Evolutionary conservation across 2,329 filamentous ascomycete genomes (phyloP).

Genomic region (Meredithiella fracta): DNA sequence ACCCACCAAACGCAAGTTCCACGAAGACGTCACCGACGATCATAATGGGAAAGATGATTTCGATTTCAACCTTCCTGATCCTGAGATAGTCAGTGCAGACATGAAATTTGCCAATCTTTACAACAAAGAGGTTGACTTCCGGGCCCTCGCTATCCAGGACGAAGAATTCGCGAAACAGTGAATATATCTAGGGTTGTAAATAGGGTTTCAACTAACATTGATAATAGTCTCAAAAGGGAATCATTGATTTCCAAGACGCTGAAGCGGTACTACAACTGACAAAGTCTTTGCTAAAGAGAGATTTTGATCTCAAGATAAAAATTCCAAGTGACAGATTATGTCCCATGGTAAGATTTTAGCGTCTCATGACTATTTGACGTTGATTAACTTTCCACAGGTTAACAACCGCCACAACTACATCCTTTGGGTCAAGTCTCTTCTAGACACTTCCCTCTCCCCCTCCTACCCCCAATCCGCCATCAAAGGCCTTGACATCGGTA

Average conservation of each 20-base stretch:
- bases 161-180: constrained; percentile 28
- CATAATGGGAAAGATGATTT: not conserved
- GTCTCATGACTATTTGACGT: not conserved
- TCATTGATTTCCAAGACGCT: constrained; percentile 69
- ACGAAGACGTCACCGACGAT: not conserved
- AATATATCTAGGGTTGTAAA: constrained; percentile 8
- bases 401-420: constrained; percentile 72
- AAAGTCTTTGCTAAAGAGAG: constrained; percentile 54
- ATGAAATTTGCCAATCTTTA: constrained; percentile 22
- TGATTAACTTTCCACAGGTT: constrained; percentile 19
- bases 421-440: constrained; percentile 66
- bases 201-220: not conserved
- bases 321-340: constrained; percentile 69
- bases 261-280: constrained; percentile 64
- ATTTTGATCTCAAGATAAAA: constrained; percentile 57
- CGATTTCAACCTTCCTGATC: constrained; percentile 11
- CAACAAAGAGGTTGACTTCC: constrained; percentile 26
- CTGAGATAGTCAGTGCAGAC: no score
- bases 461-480: constrained; percentile 30
- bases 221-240: constrained; percentile 25
- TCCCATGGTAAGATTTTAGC: constrained; percentile 46
- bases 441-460: constrained; percentile 53
- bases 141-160: constrained; percentile 26
- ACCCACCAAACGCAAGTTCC: constrained; percentile 3
- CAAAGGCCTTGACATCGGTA: constrained; percentile 68